Base-by-base conservation (phyloP, 805 yeast species). In the Zygoascus flipseniorum region DNA sequence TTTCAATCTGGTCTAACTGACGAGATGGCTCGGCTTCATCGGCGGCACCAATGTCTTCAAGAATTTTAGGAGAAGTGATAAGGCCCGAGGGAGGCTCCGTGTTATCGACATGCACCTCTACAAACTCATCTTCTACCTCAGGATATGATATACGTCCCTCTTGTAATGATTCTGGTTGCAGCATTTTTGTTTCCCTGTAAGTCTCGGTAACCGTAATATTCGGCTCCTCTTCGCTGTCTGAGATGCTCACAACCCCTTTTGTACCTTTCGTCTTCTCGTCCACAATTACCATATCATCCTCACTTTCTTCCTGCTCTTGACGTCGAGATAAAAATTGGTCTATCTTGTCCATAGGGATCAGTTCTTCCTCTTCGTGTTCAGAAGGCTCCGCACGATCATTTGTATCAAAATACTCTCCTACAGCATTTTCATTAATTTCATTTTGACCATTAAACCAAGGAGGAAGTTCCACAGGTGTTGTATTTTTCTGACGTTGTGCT, bases 371-470 rank as follows among this genome's bases (percentile, higher is more conserved):
- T 26, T 45, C 50, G 14, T 41, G 48, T 26, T 52, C 52, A 20
- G 48, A 49, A 4, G 31, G 51, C 16, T 41, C 45, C 8, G 6
- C 20, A 23, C 53, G 47, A 44, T 53, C 45, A 31, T 63, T 65
- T 18, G 62, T 64, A 20, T 62, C 63, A 20, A 54, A 60, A 2
- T 6, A 11, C 5, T 9, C 42, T 9, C 16, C 47, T 2, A 5
- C 8, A 2, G 16, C 8, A 16, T 32, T 37, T 42, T 11, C 11
- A 8, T 8, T n/a, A 3, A 26, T 20, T 11, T 5, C 10, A 42
- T 46, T 9, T 23, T 26, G 39, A 10, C 47, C 48, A 18, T 18
- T 59, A 14, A 64, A 32, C 60, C 56, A 49, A 26, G 57, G 49
- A 32, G 52, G 51, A 31, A 47, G n/a, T 60, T 56, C 54, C 8